phyloP scores from a whole-genome alignment of 2,329 filamentous ascomycete genomes.

The Leptographium galeiforme region DNA sequence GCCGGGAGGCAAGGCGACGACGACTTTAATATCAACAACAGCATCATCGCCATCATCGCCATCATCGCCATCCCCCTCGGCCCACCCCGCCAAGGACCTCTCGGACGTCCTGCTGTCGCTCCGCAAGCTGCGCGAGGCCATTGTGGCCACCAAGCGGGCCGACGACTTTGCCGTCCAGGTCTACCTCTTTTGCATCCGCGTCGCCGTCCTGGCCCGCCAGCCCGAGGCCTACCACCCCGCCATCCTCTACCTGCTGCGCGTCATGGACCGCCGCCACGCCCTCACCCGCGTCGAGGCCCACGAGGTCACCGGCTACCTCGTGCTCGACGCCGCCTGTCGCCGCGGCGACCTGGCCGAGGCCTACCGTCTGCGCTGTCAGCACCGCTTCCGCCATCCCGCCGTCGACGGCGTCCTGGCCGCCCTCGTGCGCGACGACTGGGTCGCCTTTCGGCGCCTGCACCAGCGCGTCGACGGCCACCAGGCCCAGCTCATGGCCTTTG shows the following conservation, averaged over 20 bases:
- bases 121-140: conserved; percentile 81
- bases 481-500: conserved; percentile 67
- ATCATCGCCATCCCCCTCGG: conserved; percentile 5
- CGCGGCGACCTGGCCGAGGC: conserved; percentile 63
- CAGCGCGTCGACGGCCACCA: conserved; percentile 66
- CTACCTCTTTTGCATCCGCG: conserved; percentile 82
- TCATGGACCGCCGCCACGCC: conserved; percentile 53
- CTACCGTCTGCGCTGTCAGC: conserved; percentile 48
- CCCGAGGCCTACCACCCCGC: conserved; percentile 85
- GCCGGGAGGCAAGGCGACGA: no score
- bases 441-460: conserved; percentile 60
- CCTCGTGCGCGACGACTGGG: conserved; percentile 70
- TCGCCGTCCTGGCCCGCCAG: conserved; percentile 67
- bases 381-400: conserved; percentile 50
- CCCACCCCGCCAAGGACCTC: conserved; percentile 40
- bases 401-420: conserved; percentile 57
- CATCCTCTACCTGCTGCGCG: conserved; percentile 61
- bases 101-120: conserved; percentile 68
- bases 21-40: background rate
- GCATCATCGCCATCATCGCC: background rate
- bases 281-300: conserved; percentile 60
- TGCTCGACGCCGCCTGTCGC: conserved; percentile 81
- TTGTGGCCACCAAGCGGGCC: conserved; percentile 62
- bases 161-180: conserved; percentile 78
- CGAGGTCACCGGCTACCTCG: conserved; percentile 68